Evolutionary conservation across 2,329 filamentous ascomycete genomes (phyloP), one percentile per base, ranked within the genome.

Genomic region (Cordyceps sp.): DNA sequence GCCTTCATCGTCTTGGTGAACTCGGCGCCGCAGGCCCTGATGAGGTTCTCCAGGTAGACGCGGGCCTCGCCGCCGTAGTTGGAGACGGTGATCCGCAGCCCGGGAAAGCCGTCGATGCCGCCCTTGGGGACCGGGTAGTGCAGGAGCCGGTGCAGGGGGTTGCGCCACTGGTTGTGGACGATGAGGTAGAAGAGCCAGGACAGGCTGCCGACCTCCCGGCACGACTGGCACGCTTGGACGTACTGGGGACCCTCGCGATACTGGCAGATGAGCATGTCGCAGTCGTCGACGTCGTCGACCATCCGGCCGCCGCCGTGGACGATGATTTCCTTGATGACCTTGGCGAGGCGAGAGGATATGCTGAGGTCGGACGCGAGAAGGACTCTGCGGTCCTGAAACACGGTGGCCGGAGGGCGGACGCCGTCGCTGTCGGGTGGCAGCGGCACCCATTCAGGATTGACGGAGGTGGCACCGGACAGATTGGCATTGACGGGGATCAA

Each of bases 31-130:
- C 78, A 67, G 17, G 85, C 85, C 37, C 64, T 73, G 44, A 94
- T 79, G 24, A 98, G 66, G 43, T 93, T 96, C 53, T 96, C 86
- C 5, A 98, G 66, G 46, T 96, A 98, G 32, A 84, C 75, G 29
- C 90, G 75, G 13, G 90, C 84, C 53, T 98, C 90, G 21, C 90
- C 90, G 29, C 84, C 84, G 49, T 98, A 98, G 53, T 96, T 98
- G 6, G 90, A 96, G 6, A 98, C 66, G 35, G 85, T 93, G 45
- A 98, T 90, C 32, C 68, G 73, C 51, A 80, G 64, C 7, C 68
- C 62, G 36, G 78, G 54, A 48, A 98, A 94, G 0, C 83, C 86
- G 0, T 78, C 72, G 23, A 98, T 74, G 2, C 83, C 82, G 8
- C 75, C 52, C 29, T 69, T 71, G 5, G 86, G 81, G 12, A 93